These are phyloP conservation scores for Apiospora pterosperma DNA, from an alignment of 2,329 filamentous ascomycete species.

Conservation along the genomic window DNA sequence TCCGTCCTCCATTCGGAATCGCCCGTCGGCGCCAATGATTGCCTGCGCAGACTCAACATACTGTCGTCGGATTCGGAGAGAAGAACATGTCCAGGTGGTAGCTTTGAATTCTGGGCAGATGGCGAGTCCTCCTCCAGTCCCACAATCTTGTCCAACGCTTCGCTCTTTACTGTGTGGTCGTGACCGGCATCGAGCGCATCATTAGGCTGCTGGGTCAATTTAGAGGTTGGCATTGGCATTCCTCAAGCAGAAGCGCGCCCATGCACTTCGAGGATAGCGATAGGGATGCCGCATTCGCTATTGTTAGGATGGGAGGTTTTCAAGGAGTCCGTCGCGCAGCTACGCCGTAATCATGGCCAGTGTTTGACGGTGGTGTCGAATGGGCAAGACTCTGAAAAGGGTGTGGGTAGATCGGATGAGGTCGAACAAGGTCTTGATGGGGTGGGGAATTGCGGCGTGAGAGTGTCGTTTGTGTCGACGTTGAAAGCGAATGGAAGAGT, in stretches of 20 bases:
- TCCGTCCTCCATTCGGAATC: neutral
- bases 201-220: slow-evolving; percentile 4
- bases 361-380: neutral
- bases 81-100: neutral
- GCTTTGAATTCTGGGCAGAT: neutral
- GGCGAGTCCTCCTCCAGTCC: neutral
- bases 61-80: neutral
- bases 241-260: slow-evolving; percentile 8
- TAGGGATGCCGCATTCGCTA: slow-evolving; percentile 6
- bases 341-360: neutral
- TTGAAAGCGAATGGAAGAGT: neutral
- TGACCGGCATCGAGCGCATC: neutral
- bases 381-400: neutral
- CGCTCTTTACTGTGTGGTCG: neutral
- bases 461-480: neutral
- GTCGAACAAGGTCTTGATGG: neutral
- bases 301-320: neutral
- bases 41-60: neutral
- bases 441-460: neutral
- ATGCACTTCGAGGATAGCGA: neutral
- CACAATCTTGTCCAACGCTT: neutral
- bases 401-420: neutral
- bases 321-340: neutral
- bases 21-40: neutral
- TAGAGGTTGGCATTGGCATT: slow-evolving; percentile 10